Conservation (phyloP, 352 stramenopile species). For the Elongisporangium undulatum region DNA sequence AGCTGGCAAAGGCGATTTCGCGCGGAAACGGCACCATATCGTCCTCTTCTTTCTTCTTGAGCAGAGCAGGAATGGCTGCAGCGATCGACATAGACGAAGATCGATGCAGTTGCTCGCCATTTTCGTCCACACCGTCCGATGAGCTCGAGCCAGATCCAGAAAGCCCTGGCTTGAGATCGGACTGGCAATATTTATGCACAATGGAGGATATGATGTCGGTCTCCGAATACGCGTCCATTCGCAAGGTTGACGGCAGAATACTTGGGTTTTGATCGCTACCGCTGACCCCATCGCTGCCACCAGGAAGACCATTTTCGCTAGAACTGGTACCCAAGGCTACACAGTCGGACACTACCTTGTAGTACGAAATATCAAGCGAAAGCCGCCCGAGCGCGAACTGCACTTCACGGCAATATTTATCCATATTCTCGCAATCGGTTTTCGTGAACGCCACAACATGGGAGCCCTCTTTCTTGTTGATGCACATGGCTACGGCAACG, state of each 20-base stretch:
- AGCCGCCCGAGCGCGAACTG: slow-evolving; percentile 61
- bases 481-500: slow-evolving; percentile 79
- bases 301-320: neutral
- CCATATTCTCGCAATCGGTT: slow-evolving; percentile 50
- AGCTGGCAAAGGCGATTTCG: slow-evolving; percentile 41
- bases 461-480: slow-evolving; percentile 85
- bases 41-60: slow-evolving; percentile 51
- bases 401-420: slow-evolving; percentile 56
- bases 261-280: neutral
- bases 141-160: neutral
- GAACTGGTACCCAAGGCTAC: slow-evolving; percentile 13
- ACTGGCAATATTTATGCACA: slow-evolving; percentile 47
- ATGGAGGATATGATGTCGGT: slow-evolving; percentile 61
- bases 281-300: neutral
- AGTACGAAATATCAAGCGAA: slow-evolving; percentile 76
- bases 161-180: slow-evolving; percentile 1
- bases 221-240: slow-evolving; percentile 31
- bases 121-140: neutral
- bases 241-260: slow-evolving; percentile 11
- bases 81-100: slow-evolving; percentile 6
- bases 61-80: slow-evolving; percentile 14
- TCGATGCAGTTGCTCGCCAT: neutral
- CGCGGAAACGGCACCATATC: slow-evolving; percentile 50
- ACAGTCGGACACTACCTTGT: slow-evolving; percentile 60
- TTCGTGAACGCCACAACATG: slow-evolving; percentile 71